phyloP scores from a whole-genome alignment of 2,329 filamentous ascomycete species.

The Camillea tinctor region DNA sequence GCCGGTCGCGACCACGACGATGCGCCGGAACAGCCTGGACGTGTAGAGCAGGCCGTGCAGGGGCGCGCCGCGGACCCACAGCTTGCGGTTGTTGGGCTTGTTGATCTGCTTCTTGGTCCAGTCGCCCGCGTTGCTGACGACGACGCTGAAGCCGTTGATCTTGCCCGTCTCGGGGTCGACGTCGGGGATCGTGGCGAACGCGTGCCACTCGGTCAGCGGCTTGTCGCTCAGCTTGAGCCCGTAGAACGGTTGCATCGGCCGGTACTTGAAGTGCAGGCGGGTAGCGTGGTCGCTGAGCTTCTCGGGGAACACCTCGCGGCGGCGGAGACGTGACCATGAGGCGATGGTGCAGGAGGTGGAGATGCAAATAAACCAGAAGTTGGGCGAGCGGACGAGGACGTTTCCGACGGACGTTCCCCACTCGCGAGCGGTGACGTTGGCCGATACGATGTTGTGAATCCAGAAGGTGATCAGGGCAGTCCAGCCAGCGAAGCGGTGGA shows the following conservation, averaged over 20 bases:
- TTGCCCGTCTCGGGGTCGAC: conserved; percentile 39
- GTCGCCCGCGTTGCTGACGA: conserved; percentile 75
- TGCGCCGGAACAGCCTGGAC: conserved; percentile 61
- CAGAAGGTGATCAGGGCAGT: conserved; percentile 47
- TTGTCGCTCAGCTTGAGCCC: conserved; percentile 61
- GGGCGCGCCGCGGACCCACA: conserved; percentile 70
- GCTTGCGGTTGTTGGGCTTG: conserved; percentile 52
- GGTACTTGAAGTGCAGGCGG: conserved; percentile 67
- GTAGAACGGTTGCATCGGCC: conserved; percentile 55
- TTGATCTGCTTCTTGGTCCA: conserved; percentile 68
- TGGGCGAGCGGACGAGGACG: conserved; percentile 40
- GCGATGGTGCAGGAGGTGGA: conserved; percentile 66
- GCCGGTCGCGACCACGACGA: conserved; percentile 69
- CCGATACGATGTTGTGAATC: conserved; percentile 63
- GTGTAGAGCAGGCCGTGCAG: conserved; percentile 68
- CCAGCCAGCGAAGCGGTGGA: conserved; percentile 74
- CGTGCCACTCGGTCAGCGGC: conserved; percentile 71
- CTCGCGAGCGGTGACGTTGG: conserved; percentile 43
- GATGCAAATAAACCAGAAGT: conserved; percentile 67
- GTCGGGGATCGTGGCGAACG: conserved; percentile 72
- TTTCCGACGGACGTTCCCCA: conserved; percentile 33
- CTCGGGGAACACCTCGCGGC: conserved; percentile 64
- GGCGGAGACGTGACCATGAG: conserved; percentile 72
- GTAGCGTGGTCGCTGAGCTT: conserved; percentile 71
- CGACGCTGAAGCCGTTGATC: conserved; percentile 61